phyloP scores from a whole-genome alignment of 345 rosid species.

The Euphorbia peplus region DNA sequence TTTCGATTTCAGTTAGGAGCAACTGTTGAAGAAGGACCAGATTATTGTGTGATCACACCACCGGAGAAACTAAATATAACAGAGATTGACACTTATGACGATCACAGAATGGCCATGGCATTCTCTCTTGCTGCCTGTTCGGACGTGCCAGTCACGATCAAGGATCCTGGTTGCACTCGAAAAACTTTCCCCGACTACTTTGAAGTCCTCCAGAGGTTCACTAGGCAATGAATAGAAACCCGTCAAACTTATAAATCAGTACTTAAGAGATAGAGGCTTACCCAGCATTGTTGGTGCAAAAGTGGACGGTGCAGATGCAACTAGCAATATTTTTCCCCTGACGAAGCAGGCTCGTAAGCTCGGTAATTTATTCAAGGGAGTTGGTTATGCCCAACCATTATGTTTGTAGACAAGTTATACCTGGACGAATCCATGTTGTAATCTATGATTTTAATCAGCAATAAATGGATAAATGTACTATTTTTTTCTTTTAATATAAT shows the following conservation, averaged over 20 bases:
- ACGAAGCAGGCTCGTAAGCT: conserved; percentile 8
- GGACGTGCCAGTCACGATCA: conserved; percentile 91
- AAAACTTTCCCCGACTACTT: conserved; percentile 97
- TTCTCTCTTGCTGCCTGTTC: conserved; percentile 96
- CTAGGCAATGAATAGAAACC: conserved; percentile 43
- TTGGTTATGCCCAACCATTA: not conserved
- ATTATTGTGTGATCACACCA: conserved; percentile 92
- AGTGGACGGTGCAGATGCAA: conserved; percentile 5
- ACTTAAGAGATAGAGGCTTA: conserved; percentile 1
- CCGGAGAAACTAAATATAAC: conserved; percentile 70
- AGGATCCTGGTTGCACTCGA: conserved; percentile 84
- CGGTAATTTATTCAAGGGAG: conserved; percentile 6
- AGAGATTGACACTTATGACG: conserved; percentile 89
- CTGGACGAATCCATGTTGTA: not conserved
- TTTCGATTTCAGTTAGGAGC: conserved; percentile 72
- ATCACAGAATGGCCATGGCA: conserved; percentile 99
- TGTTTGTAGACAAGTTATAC: not conserved
- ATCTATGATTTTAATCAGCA: not conserved
- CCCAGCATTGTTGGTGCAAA: not conserved
- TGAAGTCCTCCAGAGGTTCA: conserved; percentile 69
- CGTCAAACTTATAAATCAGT: not conserved
- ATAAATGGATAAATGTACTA: not conserved
- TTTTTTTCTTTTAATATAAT: no score
- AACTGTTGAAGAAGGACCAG: conserved; percentile 93
- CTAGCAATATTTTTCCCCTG: not conserved